A percentile compares a stretch with the other conserved stretches of the same genome.
phyloP scores from a whole-genome alignment of 495 filamentous ascomycete genomes.

The Neurospora sp. region DNA sequence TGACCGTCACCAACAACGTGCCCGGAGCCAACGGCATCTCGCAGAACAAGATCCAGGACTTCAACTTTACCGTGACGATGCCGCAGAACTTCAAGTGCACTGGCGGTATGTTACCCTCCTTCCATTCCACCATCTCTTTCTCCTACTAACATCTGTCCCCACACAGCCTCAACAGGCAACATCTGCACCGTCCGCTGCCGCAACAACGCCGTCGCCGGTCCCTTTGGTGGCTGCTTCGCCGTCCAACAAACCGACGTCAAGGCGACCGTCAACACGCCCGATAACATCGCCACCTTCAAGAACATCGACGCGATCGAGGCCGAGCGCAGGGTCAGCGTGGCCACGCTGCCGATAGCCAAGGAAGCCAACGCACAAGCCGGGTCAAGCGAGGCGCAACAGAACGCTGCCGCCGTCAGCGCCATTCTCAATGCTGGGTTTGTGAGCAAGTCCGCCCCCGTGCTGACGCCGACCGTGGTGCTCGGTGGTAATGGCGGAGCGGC shows the following conservation, averaged over 20 bases:
- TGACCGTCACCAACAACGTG: constrained; percentile 35
- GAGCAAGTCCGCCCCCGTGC: neutral
- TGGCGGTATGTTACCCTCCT: constrained; percentile 20
- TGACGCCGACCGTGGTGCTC: neutral
- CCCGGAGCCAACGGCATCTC: constrained; percentile 37
- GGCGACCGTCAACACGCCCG: constrained; percentile 24
- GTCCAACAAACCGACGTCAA: constrained; percentile 33
- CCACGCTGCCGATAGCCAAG: constrained; percentile 26
- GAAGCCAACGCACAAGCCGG: constrained; percentile 28
- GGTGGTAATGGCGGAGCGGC: neutral
- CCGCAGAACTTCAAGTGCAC: constrained; percentile 29
- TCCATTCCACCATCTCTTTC: neutral
- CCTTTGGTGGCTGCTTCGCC: constrained; percentile 43
- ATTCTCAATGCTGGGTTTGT: constrained; percentile 3
- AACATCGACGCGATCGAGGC: constrained; percentile 17
- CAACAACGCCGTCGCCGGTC: constrained; percentile 46
- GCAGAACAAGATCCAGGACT: constrained; percentile 34
- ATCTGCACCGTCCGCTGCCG: constrained; percentile 48
- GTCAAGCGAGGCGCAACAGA: constrained; percentile 16
- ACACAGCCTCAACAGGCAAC: constrained; percentile 32
- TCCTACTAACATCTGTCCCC: neutral
- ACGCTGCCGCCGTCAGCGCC: constrained; percentile 19
- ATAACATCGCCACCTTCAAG: constrained; percentile 17
- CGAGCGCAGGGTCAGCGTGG: constrained; percentile 23
- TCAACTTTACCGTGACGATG: constrained; percentile 37